phyloP scores from a whole-genome alignment of 2,329 filamentous ascomycete genomes.

The Helicocarpus griseus region DNA sequence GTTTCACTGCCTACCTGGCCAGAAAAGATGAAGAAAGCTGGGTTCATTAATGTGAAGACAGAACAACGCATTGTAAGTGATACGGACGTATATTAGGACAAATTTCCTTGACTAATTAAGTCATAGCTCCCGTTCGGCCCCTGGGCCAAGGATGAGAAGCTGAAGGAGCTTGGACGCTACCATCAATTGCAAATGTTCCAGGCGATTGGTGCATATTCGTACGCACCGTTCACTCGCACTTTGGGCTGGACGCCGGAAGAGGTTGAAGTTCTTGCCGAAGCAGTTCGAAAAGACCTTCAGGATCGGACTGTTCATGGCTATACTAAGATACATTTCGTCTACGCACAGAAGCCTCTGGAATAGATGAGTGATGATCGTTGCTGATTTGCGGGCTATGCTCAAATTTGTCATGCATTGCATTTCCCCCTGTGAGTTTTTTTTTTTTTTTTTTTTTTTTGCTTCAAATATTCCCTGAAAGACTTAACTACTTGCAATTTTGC shows the following conservation, averaged over 20 bases:
- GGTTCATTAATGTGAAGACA: constrained; percentile 45
- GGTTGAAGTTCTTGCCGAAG: neutral
- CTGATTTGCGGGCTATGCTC: too few relatives aligned
- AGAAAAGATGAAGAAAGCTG: constrained; percentile 40
- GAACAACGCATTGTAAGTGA: constrained; percentile 31
- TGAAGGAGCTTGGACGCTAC: constrained; percentile 4
- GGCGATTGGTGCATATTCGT: constrained; percentile 10
- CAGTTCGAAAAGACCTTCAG: constrained; percentile 7
- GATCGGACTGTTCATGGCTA: constrained; percentile 4
- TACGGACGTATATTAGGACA: neutral
- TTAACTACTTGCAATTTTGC: too few relatives aligned
- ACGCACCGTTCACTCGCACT: constrained; percentile 9
- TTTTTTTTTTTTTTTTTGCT: too few relatives aligned
- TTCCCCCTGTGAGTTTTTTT: too few relatives aligned
- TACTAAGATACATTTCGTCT: constrained; percentile 9
- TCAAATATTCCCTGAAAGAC: too few relatives aligned
- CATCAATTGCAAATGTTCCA: constrained; percentile 10
- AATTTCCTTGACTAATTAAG: neutral
- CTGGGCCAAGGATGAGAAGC: constrained; percentile 1
- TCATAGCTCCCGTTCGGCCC: constrained; percentile 12
- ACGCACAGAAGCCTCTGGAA: constrained; percentile 1
- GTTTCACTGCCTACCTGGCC: constrained; percentile 28
- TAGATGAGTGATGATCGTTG: neutral
- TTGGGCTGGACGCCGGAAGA: constrained; percentile 1
- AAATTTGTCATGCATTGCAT: too few relatives aligned